Percentiles rank a stretch among this genome's conserved stretches.
Conservation (phyloP, 2,329 filamentous ascomycete species). For the Alternaria angustiovoidea region DNA sequence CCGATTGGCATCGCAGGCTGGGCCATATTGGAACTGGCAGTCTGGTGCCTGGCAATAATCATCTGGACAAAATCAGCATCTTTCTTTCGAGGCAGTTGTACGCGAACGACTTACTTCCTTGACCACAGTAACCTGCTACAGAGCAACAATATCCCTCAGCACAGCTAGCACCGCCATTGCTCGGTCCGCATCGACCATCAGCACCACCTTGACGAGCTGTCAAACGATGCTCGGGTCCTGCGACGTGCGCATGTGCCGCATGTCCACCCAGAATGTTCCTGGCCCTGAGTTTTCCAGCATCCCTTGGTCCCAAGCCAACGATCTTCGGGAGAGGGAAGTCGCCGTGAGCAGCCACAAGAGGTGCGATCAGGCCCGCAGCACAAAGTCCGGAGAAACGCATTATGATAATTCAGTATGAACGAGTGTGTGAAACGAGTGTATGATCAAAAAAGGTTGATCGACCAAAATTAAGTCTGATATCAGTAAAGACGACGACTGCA, state of each 20-base stretch:
- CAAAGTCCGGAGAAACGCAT: constrained; percentile 47
- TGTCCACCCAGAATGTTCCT: constrained; percentile 33
- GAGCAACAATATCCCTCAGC: constrained; percentile 48
- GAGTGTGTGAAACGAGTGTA: constrained; percentile 11
- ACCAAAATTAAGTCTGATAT: constrained; percentile 12
- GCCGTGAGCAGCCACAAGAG: constrained; percentile 44
- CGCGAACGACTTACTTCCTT: constrained; percentile 33
- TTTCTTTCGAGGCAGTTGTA: background rate
- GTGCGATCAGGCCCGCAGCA: constrained; percentile 37
- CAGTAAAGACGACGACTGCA: constrained; percentile 14
- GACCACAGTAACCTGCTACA: constrained; percentile 27
- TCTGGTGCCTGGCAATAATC: constrained; percentile 68
- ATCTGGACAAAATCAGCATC: background rate
- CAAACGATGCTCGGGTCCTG: constrained; percentile 22
- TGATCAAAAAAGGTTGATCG: background rate
- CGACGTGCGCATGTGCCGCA: constrained; percentile 23
- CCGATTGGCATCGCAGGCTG: constrained; percentile 66
- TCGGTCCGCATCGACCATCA: constrained; percentile 44
- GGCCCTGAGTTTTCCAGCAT: constrained; percentile 33
- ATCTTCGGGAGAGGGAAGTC: constrained; percentile 43
- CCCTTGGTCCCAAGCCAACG: constrained; percentile 37
- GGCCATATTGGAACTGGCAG: constrained; percentile 67
- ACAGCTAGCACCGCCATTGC: constrained; percentile 38
- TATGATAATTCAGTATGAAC: constrained; percentile 9
- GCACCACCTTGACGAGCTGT: constrained; percentile 43